Evolutionary conservation across 495 filamentous ascomycete species (phyloP).

Genomic region (Podospora pseudopauciseta): DNA sequence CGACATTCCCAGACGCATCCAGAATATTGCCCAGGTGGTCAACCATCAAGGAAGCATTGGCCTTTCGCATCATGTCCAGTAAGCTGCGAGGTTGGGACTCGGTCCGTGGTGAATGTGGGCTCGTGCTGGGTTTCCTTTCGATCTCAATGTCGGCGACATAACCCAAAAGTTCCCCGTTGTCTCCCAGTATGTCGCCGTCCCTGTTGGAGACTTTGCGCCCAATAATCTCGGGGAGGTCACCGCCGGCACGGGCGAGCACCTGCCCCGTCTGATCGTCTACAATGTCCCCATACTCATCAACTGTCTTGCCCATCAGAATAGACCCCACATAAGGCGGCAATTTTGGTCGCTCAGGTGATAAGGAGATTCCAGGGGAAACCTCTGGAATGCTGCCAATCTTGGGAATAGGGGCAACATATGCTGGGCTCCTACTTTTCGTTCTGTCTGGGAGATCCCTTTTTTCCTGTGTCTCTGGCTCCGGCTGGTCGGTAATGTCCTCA

Average conservation of each 20-base stretch:
- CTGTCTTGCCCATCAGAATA: constrained; percentile 66
- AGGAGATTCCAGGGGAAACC: constrained; percentile 22
- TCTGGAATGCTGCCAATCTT: constrained; percentile 28
- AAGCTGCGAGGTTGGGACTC: constrained; percentile 28
- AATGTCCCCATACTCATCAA: constrained; percentile 71
- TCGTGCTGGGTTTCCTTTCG: constrained; percentile 14
- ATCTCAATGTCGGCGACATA: constrained; percentile 46
- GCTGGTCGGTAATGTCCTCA: constrained; percentile 2
- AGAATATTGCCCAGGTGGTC: constrained; percentile 47
- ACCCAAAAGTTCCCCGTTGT: constrained; percentile 44
- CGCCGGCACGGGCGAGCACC: constrained; percentile 43
- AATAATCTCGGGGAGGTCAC: constrained; percentile 47
- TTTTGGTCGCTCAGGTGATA: constrained; percentile 22
- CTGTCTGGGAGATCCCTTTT: constrained; percentile 9
- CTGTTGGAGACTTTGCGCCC: constrained; percentile 41
- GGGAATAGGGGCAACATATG: constrained; percentile 34
- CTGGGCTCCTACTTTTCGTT: constrained; percentile 24
- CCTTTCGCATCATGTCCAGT: constrained; percentile 34
- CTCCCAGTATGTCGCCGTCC: constrained; percentile 43
- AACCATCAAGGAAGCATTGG: constrained; percentile 40
- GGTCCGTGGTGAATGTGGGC: background rate
- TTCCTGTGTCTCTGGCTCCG: constrained; percentile 9
- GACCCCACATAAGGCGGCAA: constrained; percentile 41
- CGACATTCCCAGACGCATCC: constrained; percentile 39
- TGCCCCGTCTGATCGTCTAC: constrained; percentile 55